phyloP scores from a whole-genome alignment of 1,284 basidiomycete species.

The Sanguinoderma infundibulare region DNA sequence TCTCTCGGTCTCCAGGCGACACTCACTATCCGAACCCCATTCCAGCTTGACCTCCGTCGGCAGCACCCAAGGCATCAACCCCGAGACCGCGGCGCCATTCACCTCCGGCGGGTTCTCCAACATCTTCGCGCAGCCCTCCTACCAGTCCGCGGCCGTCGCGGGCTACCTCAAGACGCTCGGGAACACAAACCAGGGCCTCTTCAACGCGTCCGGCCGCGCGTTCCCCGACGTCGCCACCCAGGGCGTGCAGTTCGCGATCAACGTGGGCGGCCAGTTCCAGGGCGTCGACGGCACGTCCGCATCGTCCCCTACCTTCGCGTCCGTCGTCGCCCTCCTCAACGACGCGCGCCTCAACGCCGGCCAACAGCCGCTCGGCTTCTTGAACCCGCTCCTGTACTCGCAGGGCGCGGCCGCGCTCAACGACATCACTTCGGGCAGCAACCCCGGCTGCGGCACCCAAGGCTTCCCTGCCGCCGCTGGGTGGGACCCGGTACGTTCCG shows the following conservation, averaged over 20 bases:
- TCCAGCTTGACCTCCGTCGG: slow-evolving; percentile 64
- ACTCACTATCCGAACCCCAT: neutral
- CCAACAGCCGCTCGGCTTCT: slow-evolving; percentile 58
- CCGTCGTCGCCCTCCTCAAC: slow-evolving; percentile 61
- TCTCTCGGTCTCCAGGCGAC: neutral
- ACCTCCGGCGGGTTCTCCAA: slow-evolving; percentile 43
- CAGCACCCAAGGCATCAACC: slow-evolving; percentile 47
- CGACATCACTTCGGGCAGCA: slow-evolving; percentile 31
- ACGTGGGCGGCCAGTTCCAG: slow-evolving; percentile 49
- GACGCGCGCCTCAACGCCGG: slow-evolving; percentile 57
- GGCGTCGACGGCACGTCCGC: slow-evolving; percentile 50
- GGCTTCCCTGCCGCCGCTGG: slow-evolving; percentile 41
- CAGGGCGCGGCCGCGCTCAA: slow-evolving; percentile 37
- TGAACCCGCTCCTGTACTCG: slow-evolving; percentile 59
- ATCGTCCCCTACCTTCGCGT: slow-evolving; percentile 54
- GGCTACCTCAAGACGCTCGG: slow-evolving; percentile 23
- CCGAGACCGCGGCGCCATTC: slow-evolving; percentile 51
- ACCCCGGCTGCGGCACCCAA: slow-evolving; percentile 39
- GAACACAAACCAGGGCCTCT: slow-evolving; percentile 47
- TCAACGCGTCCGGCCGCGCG: slow-evolving; percentile 47
- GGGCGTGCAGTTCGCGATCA: slow-evolving; percentile 55
- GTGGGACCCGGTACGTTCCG: slow-evolving; percentile 39
- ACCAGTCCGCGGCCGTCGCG: slow-evolving; percentile 24
- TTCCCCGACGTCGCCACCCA: slow-evolving; percentile 15
- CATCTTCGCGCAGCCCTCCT: slow-evolving; percentile 25